Evolutionary conservation across 2,329 filamentous ascomycete genomes (phyloP).

Genomic region (Fusarium bactridioides): DNA sequence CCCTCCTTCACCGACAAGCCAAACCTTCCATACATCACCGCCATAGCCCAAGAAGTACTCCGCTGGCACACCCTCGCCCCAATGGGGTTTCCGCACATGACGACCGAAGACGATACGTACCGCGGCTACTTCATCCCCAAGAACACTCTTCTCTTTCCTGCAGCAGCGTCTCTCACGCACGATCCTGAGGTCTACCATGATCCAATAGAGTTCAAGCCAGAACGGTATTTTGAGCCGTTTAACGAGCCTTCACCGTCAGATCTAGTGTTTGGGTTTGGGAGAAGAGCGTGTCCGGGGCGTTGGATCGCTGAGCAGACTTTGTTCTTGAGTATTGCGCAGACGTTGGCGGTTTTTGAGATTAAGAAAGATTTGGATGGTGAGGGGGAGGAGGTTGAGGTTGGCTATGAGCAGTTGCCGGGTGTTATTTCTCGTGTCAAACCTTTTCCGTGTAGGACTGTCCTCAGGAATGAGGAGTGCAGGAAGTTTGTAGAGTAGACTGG

Average conservation of each 20-base stretch:
- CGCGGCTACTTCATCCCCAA: conserved; percentile 41
- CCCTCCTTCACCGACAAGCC: conserved; percentile 53
- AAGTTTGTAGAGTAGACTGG: background rate
- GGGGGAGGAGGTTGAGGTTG: conserved; percentile 46
- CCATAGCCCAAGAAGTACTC: conserved; percentile 43
- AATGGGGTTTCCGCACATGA: conserved; percentile 49
- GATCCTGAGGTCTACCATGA: conserved; percentile 54
- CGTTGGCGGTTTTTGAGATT: conserved; percentile 57
- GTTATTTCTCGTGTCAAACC: conserved; percentile 14
- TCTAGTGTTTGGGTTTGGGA: conserved; percentile 48
- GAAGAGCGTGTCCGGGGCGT: conserved; percentile 47
- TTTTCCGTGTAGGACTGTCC: background rate
- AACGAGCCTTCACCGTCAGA: conserved; percentile 42
- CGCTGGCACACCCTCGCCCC: conserved; percentile 45
- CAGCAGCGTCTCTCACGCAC: background rate
- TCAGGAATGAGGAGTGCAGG: background rate
- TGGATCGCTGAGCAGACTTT: conserved; percentile 44
- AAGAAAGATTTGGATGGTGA: conserved; percentile 33
- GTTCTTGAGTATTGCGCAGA: conserved; percentile 49
- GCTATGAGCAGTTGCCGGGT: conserved; percentile 6
- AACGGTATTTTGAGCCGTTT: background rate
- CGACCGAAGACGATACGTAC: conserved; percentile 42
- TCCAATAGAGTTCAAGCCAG: conserved; percentile 46
- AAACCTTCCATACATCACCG: conserved; percentile 53
- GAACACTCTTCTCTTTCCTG: conserved; percentile 26